A percentile compares a stretch with the other conserved stretches of the same genome.
These are phyloP conservation scores for Lodderomyces margitis DNA, from an alignment of 1,139 yeast species.

Conservation along the genomic window DNA sequence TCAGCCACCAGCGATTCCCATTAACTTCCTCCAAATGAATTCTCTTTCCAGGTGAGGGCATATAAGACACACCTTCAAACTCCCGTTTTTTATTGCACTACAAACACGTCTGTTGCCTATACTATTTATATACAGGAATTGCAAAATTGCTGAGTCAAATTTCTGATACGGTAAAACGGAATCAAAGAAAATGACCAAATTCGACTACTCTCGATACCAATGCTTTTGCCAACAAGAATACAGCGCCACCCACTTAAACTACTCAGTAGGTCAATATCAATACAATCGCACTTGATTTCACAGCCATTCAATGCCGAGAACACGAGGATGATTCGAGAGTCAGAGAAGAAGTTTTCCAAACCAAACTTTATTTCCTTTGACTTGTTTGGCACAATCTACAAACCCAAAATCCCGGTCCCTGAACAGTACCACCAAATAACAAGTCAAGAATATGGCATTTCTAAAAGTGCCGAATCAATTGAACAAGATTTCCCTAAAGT, in stretches of 20 bases:
- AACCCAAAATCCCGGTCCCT: constrained; percentile 53
- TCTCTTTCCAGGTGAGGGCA: no score
- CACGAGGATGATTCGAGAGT: constrained; percentile 28
- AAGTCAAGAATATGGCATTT: constrained; percentile 38
- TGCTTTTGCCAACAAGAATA: neutral
- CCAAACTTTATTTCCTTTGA: constrained; percentile 63
- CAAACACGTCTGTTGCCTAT: no score
- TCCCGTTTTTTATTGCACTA: no score
- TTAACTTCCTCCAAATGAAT: no score
- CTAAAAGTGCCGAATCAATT: constrained; percentile 27
- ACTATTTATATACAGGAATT: no score
- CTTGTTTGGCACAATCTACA: constrained; percentile 64
- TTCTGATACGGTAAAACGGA: neutral
- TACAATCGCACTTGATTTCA: constrained; percentile 19
- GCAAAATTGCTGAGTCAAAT: no score
- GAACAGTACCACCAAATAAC: constrained; percentile 53
- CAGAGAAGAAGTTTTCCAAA: constrained; percentile 27
- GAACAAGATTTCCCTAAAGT: constrained; percentile 27
- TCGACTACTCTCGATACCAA: neutral
- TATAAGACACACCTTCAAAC: no score
- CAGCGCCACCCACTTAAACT: neutral
- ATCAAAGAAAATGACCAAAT: neutral
- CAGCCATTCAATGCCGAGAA: constrained; percentile 29
- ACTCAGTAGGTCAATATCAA: constrained; percentile 4
- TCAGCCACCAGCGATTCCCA: no score